phyloP scores from a whole-genome alignment of 768 basidiomycete species.

The Kwoniella bestiolae region DNA sequence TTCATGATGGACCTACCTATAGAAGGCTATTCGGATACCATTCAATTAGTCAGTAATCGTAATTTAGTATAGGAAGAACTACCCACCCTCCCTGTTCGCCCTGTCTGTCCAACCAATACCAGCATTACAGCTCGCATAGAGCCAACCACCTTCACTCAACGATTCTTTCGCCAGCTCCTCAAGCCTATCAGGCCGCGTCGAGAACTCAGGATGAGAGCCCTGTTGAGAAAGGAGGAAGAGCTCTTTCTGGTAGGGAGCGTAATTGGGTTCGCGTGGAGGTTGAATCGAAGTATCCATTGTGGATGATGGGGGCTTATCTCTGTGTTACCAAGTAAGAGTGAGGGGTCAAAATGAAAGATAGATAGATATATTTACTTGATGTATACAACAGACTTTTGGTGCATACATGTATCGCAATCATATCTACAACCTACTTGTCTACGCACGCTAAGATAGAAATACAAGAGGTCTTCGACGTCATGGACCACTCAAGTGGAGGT shows the following conservation, averaged over 20 bases:
- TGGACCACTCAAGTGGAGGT: constrained; percentile 7
- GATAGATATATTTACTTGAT: no score
- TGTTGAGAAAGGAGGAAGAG: constrained; percentile 57
- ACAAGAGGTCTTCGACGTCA: constrained; percentile 2
- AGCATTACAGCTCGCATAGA: constrained; percentile 78
- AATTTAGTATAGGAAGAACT: background rate
- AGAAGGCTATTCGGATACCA: constrained; percentile 23
- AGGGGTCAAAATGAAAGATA: no score
- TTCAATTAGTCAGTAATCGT: background rate
- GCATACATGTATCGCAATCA: background rate
- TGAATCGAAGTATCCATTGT: constrained; percentile 63
- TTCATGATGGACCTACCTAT: constrained; percentile 17
- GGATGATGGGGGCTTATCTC: no score
- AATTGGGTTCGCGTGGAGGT: constrained; percentile 62
- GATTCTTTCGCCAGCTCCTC: constrained; percentile 60
- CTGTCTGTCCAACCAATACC: constrained; percentile 71
- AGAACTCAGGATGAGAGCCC: constrained; percentile 31
- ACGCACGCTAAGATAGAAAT: background rate
- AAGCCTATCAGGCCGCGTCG: constrained; percentile 59
- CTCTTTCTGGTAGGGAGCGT: constrained; percentile 64
- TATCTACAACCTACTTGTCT: background rate
- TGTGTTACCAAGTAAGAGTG: no score
- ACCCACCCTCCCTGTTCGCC: constrained; percentile 65
- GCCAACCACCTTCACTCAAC: constrained; percentile 65
- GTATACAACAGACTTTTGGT: no score